phyloP scores from a whole-genome alignment of 345 rosid genomes.

The Gossypium arboreum region DNA sequence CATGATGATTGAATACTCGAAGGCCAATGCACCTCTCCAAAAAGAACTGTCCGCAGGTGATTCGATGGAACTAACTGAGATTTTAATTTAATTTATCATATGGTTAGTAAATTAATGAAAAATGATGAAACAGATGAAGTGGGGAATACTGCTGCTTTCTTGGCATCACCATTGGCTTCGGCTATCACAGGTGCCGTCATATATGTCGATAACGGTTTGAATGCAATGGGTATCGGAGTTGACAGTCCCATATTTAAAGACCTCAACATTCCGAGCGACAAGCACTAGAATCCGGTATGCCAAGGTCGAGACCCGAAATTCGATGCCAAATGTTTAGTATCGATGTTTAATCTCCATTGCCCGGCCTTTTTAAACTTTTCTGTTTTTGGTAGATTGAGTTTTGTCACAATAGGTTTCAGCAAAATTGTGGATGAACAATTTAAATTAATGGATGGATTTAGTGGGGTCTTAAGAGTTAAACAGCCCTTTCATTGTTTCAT shows the following conservation, averaged over 20 bases:
- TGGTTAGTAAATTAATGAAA: neutral
- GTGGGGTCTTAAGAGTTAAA: neutral
- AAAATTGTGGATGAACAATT: neutral
- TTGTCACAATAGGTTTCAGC: neutral
- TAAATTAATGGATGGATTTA: neutral
- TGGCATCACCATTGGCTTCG: conserved; percentile 72
- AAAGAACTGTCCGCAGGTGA: conserved; percentile 69
- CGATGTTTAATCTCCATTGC: neutral
- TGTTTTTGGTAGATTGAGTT: neutral
- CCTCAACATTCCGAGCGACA: conserved; percentile 53
- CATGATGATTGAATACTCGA: conserved; percentile 55
- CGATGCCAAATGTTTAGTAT: neutral
- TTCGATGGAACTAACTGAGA: neutral
- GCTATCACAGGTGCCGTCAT: conserved; percentile 60
- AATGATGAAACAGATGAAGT: conserved; percentile 53
- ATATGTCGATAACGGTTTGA: conserved; percentile 48
- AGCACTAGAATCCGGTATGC: conserved; percentile 28
- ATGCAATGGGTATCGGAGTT: conserved; percentile 64
- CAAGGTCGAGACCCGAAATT: neutral
- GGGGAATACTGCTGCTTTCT: conserved; percentile 66
- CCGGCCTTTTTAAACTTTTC: no score
- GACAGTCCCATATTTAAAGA: conserved; percentile 77
- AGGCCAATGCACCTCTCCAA: conserved; percentile 4
- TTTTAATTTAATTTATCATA: neutral
- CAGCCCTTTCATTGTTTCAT: neutral